Evolutionary conservation across 2,329 filamentous ascomycete genomes (phyloP).

Genomic region (Exophiala viscosa): DNA sequence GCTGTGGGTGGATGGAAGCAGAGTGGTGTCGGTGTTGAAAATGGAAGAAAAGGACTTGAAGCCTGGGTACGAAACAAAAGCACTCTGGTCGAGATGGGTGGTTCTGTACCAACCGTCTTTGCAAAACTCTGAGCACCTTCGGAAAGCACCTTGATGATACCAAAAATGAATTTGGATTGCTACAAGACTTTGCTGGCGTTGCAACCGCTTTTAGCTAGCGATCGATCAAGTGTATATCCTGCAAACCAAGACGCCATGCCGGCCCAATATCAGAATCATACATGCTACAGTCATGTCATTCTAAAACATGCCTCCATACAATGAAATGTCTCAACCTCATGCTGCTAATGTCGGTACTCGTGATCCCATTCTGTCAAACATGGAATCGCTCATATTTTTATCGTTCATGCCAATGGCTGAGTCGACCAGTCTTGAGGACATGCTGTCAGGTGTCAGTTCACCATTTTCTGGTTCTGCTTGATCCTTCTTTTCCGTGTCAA

Average conservation of each 20-base stretch:
- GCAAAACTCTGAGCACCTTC: slow-evolving; percentile 55
- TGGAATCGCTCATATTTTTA: slow-evolving; percentile 39
- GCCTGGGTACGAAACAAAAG: slow-evolving; percentile 86
- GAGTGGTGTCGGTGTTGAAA: slow-evolving; percentile 84
- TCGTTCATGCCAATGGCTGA: slow-evolving; percentile 43
- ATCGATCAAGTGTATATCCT: background rate
- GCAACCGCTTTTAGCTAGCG: background rate
- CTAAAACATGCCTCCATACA: too few relatives aligned
- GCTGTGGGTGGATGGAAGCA: slow-evolving; percentile 88
- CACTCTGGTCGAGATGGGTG: slow-evolving; percentile 77
- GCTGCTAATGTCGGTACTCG: slow-evolving; percentile 32
- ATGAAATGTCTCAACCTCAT: background rate
- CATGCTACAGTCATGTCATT: too few relatives aligned
- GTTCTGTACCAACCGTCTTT: slow-evolving; percentile 68
- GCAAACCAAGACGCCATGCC: too few relatives aligned
- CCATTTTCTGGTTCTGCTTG: slow-evolving; percentile 38
- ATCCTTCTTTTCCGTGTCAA: slow-evolving; percentile 41
- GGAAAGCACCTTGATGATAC: background rate
- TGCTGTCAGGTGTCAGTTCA: slow-evolving; percentile 47
- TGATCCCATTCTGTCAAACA: slow-evolving; percentile 43
- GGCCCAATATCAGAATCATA: too few relatives aligned
- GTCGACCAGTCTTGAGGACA: slow-evolving; percentile 46
- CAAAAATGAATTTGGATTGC: background rate
- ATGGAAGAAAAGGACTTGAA: slow-evolving; percentile 72
- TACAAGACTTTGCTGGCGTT: too few relatives aligned